Conservation (phyloP, 73 alveolate genomes). For the Stentor coeruleus region DNA sequence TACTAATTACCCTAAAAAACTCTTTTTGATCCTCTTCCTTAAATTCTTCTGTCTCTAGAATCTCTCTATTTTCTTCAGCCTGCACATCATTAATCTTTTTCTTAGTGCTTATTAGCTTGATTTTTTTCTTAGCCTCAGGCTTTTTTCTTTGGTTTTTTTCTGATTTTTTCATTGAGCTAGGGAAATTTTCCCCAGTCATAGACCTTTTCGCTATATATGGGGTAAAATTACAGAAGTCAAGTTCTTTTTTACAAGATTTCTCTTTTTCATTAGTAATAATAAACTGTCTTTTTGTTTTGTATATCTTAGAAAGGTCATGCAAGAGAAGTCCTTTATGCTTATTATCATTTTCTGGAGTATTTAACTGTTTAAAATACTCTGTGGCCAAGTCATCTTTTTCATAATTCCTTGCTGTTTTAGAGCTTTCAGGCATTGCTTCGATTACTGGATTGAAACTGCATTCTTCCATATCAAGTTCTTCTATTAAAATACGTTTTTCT, state of each 20-base stretch:
- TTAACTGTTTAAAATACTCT: background rate
- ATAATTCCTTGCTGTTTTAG: background rate
- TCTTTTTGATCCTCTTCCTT: background rate
- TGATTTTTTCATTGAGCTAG: background rate
- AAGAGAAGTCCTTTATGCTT: background rate
- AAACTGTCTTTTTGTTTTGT: background rate
- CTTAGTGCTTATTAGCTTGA: background rate
- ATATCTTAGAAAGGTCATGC: background rate
- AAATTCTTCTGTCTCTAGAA: background rate
- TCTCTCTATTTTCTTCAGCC: background rate
- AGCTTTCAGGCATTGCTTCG: constrained; percentile 1
- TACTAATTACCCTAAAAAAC: no score
- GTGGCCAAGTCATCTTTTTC: background rate
- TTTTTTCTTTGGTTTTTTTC: no score
- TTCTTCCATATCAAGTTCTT: background rate
- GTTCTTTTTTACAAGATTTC: background rate
- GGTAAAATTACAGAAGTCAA: background rate
- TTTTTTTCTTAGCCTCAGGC: no score
- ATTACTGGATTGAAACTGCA: background rate
- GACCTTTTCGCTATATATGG: background rate
- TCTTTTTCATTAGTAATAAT: background rate
- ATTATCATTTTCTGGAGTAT: background rate
- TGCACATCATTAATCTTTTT: background rate
- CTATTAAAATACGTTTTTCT: background rate
- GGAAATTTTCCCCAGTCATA: background rate